A percentile compares a stretch with the other conserved stretches of the same genome.
These are phyloP conservation scores for Graphilbum ipis-grandicollis DNA, from an alignment of 2,329 filamentous ascomycete genomes.

Conservation along the genomic window DNA sequence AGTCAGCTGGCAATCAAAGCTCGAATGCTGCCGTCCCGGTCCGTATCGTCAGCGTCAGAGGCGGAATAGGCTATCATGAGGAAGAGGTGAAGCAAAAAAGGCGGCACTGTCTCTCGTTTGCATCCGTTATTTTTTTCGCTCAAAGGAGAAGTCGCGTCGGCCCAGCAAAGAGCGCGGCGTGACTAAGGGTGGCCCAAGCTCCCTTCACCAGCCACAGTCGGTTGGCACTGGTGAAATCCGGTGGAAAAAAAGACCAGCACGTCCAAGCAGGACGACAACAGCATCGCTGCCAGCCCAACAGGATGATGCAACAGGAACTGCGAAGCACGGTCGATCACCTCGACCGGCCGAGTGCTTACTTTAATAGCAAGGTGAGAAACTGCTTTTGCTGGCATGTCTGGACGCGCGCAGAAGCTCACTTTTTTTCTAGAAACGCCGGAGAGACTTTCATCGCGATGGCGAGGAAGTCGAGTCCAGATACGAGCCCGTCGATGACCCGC, in stretches of 20 bases:
- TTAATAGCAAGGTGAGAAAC: conserved; percentile 62
- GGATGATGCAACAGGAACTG: conserved; percentile 10
- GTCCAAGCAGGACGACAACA: too few species aligned
- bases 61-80: too few species aligned
- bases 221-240: too few species aligned
- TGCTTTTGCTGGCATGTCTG: neutral
- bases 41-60: too few species aligned
- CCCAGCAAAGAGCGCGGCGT: neutral
- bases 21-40: too few species aligned
- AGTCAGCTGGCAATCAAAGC: too few species aligned
- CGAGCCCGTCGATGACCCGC: conserved; percentile 53
- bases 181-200: conserved; percentile 4
- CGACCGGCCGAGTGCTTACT: conserved; percentile 91
- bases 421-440: conserved; percentile 39
- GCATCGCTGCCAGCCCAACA: neutral
- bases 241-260: too few species aligned
- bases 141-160: too few species aligned
- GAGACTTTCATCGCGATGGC: conserved; percentile 40
- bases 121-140: too few species aligned
- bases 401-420: neutral
- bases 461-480: conserved; percentile 34
- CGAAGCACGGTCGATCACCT: conserved; percentile 75
- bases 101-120: too few species aligned
- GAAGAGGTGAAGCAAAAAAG: too few species aligned
- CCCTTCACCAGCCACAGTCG: conserved; percentile 1